phyloP scores from a whole-genome alignment of 179 eudicot species.

The Spinacia oleracea region DNA sequence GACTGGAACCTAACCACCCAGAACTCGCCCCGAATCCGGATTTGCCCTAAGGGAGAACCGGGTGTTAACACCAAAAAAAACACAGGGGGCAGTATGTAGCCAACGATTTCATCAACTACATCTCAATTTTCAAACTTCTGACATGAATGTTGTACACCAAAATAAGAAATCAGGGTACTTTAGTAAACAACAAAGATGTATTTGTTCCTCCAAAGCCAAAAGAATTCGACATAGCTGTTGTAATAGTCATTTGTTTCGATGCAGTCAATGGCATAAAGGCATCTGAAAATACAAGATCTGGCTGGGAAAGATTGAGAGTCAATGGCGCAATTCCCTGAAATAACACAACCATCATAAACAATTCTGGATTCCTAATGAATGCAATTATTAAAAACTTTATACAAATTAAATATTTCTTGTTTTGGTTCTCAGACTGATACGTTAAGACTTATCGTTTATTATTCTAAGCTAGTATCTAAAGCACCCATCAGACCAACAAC shows the following conservation, averaged over 20 bases:
- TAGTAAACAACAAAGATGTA: conserved; percentile 64
- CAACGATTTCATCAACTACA: no score
- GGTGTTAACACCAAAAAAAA: no score
- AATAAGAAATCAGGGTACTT: conserved; percentile 16
- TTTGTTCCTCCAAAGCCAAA: conserved; percentile 98
- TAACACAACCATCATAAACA: background rate
- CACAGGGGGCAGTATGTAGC: no score
- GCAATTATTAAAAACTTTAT: background rate
- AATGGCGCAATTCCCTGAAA: conserved; percentile 82
- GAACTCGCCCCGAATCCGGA: no score
- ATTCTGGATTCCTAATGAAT: background rate
- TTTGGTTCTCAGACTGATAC: background rate
- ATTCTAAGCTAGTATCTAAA: background rate
- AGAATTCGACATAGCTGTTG: conserved; percentile 81
- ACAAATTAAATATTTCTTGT: background rate
- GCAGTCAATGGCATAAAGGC: conserved; percentile 70
- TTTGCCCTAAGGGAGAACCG: no score
- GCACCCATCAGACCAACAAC: background rate
- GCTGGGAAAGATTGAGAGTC: conserved; percentile 75
- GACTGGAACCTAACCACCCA: no score
- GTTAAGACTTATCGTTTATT: background rate
- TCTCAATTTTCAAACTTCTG: background rate
- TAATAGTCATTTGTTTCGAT: conserved; percentile 56
- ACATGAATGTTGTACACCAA: background rate
- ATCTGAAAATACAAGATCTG: conserved; percentile 66